phyloP scores from a whole-genome alignment of 768 basidiomycete genomes.

The Crucibulum laeve region DNA sequence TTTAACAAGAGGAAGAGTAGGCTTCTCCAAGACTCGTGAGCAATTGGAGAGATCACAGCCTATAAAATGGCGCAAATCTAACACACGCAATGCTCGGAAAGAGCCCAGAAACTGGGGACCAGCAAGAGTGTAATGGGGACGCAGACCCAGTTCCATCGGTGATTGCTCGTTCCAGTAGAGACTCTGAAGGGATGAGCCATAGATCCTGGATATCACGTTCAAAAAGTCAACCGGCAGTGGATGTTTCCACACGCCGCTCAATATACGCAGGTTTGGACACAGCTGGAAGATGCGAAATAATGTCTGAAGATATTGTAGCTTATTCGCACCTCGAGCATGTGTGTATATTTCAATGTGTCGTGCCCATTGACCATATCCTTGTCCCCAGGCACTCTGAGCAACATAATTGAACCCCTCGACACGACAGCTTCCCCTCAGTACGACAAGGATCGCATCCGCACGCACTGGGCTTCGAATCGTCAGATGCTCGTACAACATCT shows the following conservation, averaged over 20 bases:
- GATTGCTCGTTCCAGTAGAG: conserved; percentile 40
- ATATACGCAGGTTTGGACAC: conserved; percentile 40
- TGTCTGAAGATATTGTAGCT: conserved; percentile 32
- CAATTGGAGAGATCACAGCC: conserved; percentile 17
- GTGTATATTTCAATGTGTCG: conserved; percentile 45
- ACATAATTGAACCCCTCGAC: conserved; percentile 2
- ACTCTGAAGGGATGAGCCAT: conserved; percentile 35
- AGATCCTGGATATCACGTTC: conserved; percentile 31
- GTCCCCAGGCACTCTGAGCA: neutral
- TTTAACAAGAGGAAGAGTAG: conserved; percentile 35
- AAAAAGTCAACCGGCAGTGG: conserved; percentile 39
- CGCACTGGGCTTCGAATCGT: conserved; percentile 40
- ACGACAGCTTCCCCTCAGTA: conserved; percentile 23
- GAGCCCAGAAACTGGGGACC: conserved; percentile 33
- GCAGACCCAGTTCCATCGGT: conserved; percentile 3
- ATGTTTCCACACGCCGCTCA: conserved; percentile 45
- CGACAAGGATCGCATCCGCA: conserved; percentile 31
- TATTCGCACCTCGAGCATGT: conserved; percentile 34
- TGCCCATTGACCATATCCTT: conserved; percentile 40
- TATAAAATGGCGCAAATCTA: conserved; percentile 42
- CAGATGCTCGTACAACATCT: conserved; percentile 41
- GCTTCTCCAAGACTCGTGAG: conserved; percentile 10
- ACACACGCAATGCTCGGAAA: conserved; percentile 35
- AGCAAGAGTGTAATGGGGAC: conserved; percentile 16
- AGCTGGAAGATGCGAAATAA: conserved; percentile 39